Percentiles rank a stretch among this genome's conserved stretches.
phyloP scores from a whole-genome alignment of 2,329 filamentous ascomycete species.

The Cryphonectria nitschkei region DNA sequence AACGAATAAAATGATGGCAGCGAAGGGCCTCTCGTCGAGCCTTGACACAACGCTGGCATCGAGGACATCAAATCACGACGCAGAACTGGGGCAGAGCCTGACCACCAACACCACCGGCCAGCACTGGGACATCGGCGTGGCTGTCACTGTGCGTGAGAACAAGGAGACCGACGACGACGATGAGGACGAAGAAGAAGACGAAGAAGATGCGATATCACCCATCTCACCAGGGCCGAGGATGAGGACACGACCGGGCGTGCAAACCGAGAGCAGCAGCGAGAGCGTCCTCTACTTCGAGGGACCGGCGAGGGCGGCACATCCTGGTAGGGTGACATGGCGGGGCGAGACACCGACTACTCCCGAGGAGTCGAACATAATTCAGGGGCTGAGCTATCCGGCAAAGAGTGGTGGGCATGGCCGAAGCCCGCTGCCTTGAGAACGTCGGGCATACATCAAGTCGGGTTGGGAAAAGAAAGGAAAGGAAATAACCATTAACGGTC shows the following conservation, averaged over 20 bases:
- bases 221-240: background rate
- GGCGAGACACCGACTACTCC: slow-evolving; percentile 34
- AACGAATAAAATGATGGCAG: background rate
- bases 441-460: background rate
- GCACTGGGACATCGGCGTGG: slow-evolving; percentile 11
- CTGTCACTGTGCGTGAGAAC: slow-evolving; percentile 32
- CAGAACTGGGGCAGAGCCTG: slow-evolving; percentile 1
- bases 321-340: slow-evolving; percentile 18
- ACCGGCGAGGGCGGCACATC: slow-evolving; percentile 29
- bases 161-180: slow-evolving; percentile 15
- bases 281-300: slow-evolving; percentile 42
- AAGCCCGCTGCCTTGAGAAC: background rate
- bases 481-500: too few relatives aligned
- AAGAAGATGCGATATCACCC: slow-evolving; percentile 25
- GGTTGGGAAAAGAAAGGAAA: background rate
- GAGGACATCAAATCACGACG: slow-evolving; percentile 1
- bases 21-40: slow-evolving; percentile 17
- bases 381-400: slow-evolving; percentile 28
- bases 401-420: background rate
- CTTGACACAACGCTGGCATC: slow-evolving; percentile 14
- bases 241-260: slow-evolving; percentile 20
- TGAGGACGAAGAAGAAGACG: slow-evolving; percentile 20
- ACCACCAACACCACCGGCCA: too few relatives aligned
- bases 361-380: slow-evolving; percentile 32
- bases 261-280: slow-evolving; percentile 39